phyloP scores from a whole-genome alignment of 139 green algal species.

The Picochlorum sp. region DNA sequence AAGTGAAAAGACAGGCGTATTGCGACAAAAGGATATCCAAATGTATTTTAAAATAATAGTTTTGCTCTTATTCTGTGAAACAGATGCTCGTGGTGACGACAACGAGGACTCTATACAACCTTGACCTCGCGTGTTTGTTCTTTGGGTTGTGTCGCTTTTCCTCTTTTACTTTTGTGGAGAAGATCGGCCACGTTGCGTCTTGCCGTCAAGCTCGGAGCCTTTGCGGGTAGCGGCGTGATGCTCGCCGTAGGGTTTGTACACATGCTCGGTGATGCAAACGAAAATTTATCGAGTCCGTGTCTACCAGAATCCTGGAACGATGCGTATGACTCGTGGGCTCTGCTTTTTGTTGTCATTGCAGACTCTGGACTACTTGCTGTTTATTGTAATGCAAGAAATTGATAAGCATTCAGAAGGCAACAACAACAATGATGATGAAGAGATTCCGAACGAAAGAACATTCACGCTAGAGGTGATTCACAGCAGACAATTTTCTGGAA shows the following conservation, averaged over 20 bases:
- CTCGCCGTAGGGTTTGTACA: constrained; percentile 44
- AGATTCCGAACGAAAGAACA: not conserved
- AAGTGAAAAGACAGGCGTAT: not conserved
- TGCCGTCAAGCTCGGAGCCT: constrained; percentile 1
- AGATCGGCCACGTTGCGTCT: not conserved
- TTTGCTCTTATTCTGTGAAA: too few relatives aligned
- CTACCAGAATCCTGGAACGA: constrained; percentile 23
- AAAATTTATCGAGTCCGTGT: constrained; percentile 21
- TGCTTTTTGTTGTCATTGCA: constrained; percentile 19
- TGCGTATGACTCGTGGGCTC: constrained; percentile 28
- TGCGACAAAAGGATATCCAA: not conserved
- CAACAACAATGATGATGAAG: not conserved
- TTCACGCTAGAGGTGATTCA: constrained; percentile 1
- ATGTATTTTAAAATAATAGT: not conserved
- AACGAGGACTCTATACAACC: constrained; percentile 14
- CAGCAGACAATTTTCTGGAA: not conserved
- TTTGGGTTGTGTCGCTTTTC: constrained; percentile 6
- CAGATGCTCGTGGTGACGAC: too few relatives aligned
- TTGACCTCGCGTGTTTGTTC: constrained; percentile 7
- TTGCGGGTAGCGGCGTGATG: constrained; percentile 17
- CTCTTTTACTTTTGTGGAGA: not conserved
- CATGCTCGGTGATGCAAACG: constrained; percentile 29
- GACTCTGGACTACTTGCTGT: constrained; percentile 14
- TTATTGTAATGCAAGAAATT: constrained; percentile 1
- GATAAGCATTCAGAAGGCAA: not conserved